phyloP scores from a whole-genome alignment of 1,139 yeast genomes.

The Kluyveromyces sp. region DNA sequence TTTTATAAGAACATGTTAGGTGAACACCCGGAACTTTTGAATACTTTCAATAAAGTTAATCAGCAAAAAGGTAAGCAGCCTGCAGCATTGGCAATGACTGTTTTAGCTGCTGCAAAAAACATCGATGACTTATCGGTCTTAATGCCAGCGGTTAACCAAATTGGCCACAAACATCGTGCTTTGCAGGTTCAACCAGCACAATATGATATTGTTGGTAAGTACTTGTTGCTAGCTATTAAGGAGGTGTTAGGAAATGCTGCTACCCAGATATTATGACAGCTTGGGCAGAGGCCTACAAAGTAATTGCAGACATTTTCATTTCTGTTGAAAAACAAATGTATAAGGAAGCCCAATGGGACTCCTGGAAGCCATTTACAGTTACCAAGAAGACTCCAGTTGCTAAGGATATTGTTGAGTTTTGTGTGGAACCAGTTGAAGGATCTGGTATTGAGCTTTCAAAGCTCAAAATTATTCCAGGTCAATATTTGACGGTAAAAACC shows the following conservation, averaged over 20 bases:
- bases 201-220: slow-evolving; percentile 56
- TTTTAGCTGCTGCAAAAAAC: slow-evolving; percentile 55
- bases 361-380: slow-evolving; percentile 47
- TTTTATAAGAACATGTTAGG: slow-evolving; percentile 51
- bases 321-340: slow-evolving; percentile 46
- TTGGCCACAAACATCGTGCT: slow-evolving; percentile 61
- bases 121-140: slow-evolving; percentile 54
- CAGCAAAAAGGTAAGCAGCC: slow-evolving; percentile 55
- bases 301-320: slow-evolving; percentile 55
- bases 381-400: slow-evolving; percentile 39
- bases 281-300: slow-evolving; percentile 62
- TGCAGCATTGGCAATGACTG: slow-evolving; percentile 53
- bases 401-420: slow-evolving; percentile 40
- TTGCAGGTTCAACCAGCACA: slow-evolving; percentile 55
- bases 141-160: slow-evolving; percentile 47
- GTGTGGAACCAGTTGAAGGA: slow-evolving; percentile 41
- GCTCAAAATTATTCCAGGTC: slow-evolving; percentile 42
- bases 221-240: slow-evolving; percentile 46
- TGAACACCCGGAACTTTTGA: slow-evolving; percentile 46
- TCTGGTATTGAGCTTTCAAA: slow-evolving; percentile 28
- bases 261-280: slow-evolving; percentile 49
- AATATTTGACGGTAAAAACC: slow-evolving; percentile 50
- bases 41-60: slow-evolving; percentile 53
- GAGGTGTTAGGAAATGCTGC: slow-evolving; percentile 52
- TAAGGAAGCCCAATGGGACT: slow-evolving; percentile 43